phyloP scores from a whole-genome alignment of 345 rosid genomes.

The Lepidium sativum region DNA sequence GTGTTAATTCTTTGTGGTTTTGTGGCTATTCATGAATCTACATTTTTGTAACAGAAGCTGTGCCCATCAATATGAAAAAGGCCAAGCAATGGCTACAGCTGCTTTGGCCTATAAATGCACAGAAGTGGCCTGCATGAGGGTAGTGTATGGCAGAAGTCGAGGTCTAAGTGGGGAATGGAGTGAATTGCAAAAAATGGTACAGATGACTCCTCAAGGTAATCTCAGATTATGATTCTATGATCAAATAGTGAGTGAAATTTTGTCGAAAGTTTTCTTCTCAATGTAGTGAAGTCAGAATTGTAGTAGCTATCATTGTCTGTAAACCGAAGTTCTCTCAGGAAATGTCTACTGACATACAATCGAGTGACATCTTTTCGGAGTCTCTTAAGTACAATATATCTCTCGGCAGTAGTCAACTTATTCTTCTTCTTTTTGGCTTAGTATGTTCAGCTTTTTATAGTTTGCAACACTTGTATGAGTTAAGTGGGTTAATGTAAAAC shows the following conservation, averaged over 20 bases:
- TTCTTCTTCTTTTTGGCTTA: background rate
- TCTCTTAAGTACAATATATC: background rate
- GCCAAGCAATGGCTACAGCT: slow-evolving; percentile 61
- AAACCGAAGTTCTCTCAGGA: background rate
- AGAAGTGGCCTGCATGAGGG: slow-evolving; percentile 71
- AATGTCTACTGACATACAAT: background rate
- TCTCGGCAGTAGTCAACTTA: background rate
- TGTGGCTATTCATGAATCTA: slow-evolving; percentile 10
- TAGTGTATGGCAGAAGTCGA: slow-evolving; percentile 42
- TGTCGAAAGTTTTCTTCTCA: background rate
- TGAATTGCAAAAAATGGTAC: slow-evolving; percentile 47
- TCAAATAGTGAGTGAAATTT: background rate
- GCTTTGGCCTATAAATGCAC: slow-evolving; percentile 80
- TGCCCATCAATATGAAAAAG: slow-evolving; percentile 59
- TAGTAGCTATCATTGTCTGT: background rate
- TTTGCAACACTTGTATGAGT: background rate
- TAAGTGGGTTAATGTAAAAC: background rate
- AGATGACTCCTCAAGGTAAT: slow-evolving; percentile 52
- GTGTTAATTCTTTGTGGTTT: background rate
- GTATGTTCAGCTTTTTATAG: background rate
- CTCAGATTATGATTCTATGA: slow-evolving; percentile 2
- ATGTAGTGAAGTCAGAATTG: background rate
- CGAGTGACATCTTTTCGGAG: background rate
- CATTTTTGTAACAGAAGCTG: slow-evolving; percentile 44
- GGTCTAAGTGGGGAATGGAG: slow-evolving; percentile 37